These are phyloP conservation scores for Hanseniaspora uvarum DNA, from an alignment of 1,139 yeast genomes.

Conservation along the genomic window DNA sequence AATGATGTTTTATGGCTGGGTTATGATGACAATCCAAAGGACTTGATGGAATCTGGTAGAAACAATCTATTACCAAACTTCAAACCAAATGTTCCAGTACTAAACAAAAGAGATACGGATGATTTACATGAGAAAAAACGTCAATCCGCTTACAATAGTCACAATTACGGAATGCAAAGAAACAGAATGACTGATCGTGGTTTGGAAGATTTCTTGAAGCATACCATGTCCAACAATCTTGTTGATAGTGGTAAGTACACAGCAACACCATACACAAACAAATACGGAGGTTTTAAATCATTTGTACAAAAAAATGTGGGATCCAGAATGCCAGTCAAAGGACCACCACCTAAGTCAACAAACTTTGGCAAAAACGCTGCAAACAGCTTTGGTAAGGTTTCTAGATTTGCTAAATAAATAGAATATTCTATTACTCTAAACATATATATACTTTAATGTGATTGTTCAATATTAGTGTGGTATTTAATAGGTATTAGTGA, in stretches of 20 bases:
- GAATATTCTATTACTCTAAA: not conserved
- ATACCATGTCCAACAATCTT: conserved; percentile 3
- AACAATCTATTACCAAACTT: conserved; percentile 16
- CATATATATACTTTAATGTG: no score
- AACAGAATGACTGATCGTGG: conserved; percentile 2
- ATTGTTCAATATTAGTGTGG: no score
- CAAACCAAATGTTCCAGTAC: not conserved
- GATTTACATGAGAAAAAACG: conserved; percentile 2
- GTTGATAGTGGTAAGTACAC: conserved; percentile 2
- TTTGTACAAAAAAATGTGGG: not conserved
- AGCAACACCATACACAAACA: conserved; percentile 9
- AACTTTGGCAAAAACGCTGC: not conserved
- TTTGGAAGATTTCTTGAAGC: conserved; percentile 1
- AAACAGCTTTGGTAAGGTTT: not conserved
- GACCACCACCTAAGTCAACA: not conserved
- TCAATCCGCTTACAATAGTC: conserved; percentile 14
- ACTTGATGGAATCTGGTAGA: conserved; percentile 9
- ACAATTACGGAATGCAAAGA: conserved; percentile 19
- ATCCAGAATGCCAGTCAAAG: not conserved
- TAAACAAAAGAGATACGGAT: conserved; percentile 17
- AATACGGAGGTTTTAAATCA: conserved; percentile 12
- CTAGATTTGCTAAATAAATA: conserved; percentile 4
- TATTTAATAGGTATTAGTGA: no score
- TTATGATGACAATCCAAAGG: conserved; percentile 16
- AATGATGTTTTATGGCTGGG: conserved; percentile 13